Conservation (phyloP, 2,329 filamentous ascomycete species). For the Colletotrichum australisinense region DNA sequence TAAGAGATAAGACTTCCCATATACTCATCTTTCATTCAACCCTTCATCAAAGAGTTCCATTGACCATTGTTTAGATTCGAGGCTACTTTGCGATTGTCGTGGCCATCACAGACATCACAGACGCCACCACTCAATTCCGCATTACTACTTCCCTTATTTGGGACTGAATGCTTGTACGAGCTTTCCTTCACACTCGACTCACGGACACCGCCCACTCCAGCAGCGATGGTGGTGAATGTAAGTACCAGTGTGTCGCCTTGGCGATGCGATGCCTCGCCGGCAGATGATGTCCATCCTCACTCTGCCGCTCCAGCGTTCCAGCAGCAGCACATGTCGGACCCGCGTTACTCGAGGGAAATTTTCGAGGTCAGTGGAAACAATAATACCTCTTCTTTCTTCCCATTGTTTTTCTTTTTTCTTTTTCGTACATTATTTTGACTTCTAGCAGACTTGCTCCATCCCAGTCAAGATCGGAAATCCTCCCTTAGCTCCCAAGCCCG, state of each 20-base stretch:
- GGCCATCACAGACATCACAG: not conserved
- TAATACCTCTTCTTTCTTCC: not conserved
- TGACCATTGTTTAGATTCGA: not conserved
- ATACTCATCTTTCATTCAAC: not conserved
- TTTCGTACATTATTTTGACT: conserved; percentile 1
- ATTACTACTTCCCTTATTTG: not conserved
- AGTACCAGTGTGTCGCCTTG: not conserved
- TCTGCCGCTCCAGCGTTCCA: not conserved
- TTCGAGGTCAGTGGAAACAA: not conserved
- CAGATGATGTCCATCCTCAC: not conserved
- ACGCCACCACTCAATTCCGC: not conserved
- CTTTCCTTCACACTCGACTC: not conserved
- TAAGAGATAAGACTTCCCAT: not conserved
- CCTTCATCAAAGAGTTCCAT: not conserved
- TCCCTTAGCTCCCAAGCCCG: not conserved
- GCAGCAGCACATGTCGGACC: not conserved
- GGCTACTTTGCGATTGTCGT: not conserved
- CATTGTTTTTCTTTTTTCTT: not conserved
- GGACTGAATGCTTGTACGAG: not conserved
- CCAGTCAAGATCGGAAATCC: not conserved
- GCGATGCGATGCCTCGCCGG: not conserved
- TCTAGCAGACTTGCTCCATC: not conserved
- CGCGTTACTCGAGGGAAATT: not conserved
- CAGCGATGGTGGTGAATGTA: not conserved
- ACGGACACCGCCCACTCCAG: not conserved